Evolutionary conservation across 371 early-diverging fungal genomes (phyloP).

Genomic region (Cokeromyces recurvatus): DNA sequence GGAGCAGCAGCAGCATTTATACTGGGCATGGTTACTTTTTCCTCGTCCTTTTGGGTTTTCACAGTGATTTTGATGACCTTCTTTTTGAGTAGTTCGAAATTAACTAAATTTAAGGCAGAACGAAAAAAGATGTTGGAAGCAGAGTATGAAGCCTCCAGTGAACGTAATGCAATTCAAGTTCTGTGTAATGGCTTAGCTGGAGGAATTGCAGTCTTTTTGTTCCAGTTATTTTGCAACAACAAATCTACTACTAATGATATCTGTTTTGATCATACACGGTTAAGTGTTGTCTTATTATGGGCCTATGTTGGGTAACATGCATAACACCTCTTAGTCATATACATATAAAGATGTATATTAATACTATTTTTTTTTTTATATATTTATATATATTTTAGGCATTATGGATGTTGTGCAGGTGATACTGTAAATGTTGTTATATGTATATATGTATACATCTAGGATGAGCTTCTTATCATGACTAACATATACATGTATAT

Average conservation of each 20-base stretch:
- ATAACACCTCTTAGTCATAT: no score
- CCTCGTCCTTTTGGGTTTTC: conserved; percentile 56
- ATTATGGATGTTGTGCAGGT: conserved; percentile 83
- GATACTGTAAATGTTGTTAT: conserved; percentile 69
- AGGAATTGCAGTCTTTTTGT: conserved; percentile 55
- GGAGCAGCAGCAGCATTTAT: conserved; percentile 74
- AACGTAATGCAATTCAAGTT: conserved; percentile 73
- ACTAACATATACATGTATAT: no score
- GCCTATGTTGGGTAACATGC: conserved; percentile 53
- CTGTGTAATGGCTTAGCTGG: conserved; percentile 77
- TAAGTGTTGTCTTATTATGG: conserved; percentile 48
- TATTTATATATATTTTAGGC: conserved; percentile 38
- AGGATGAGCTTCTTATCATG: no score
- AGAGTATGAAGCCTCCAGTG: conserved; percentile 37
- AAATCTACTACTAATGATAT: no score
- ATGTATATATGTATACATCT: no score
- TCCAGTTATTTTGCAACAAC: conserved; percentile 41
- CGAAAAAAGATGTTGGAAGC: conserved; percentile 68
- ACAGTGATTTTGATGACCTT: conserved; percentile 65
- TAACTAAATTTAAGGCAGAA: conserved; percentile 78
- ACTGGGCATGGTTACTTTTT: conserved; percentile 72
- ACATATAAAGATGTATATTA: no score
- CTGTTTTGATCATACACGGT: conserved; percentile 28
- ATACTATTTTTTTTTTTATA: no score
- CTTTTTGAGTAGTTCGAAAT: conserved; percentile 64